These are phyloP conservation scores for Deakozyma indianensis DNA, from an alignment of 805 yeast genomes.

Conservation along the genomic window DNA sequence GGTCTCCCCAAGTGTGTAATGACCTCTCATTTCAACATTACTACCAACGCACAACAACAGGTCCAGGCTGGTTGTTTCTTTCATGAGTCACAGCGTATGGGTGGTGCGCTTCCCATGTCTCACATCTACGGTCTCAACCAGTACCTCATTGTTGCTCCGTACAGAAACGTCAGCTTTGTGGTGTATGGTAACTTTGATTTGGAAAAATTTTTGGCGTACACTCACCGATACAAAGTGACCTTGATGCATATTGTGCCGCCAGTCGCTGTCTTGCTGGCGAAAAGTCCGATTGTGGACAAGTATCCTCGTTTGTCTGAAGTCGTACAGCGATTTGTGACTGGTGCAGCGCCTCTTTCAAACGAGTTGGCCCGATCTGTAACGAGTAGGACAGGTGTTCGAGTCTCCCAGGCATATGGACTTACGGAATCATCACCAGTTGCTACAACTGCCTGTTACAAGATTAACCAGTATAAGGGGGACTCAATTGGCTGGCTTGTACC, in stretches of 20 bases:
- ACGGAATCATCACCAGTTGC: conserved; percentile 53
- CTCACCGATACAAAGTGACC: conserved; percentile 21
- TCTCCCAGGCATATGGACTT: conserved; percentile 28
- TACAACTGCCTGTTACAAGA: conserved; percentile 25
- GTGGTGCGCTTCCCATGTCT: conserved; percentile 21
- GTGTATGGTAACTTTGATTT: conserved; percentile 22
- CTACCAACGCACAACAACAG: conserved; percentile 21
- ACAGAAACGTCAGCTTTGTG: conserved; percentile 11
- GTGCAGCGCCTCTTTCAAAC: conserved; percentile 32
- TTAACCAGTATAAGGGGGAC: conserved; percentile 28
- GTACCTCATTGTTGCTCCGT: conserved; percentile 15
- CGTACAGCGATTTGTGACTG: conserved; percentile 25
- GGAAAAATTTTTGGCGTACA: conserved; percentile 14
- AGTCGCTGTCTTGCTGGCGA: conserved; percentile 31
- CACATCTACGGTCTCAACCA: conserved; percentile 20
- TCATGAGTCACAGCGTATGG: conserved; percentile 18
- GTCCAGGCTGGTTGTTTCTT: conserved; percentile 4
- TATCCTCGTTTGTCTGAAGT: conserved; percentile 26
- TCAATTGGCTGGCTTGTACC: conserved; percentile 31
- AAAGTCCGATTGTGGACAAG: conserved; percentile 28
- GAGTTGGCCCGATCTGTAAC: not conserved
- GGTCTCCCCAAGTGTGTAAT: conserved; percentile 74
- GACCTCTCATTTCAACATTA: conserved; percentile 41
- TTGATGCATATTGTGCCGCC: conserved; percentile 29
- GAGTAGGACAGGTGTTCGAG: conserved; percentile 5